Evolutionary conservation across 139 green algal species (phyloP).

Genomic region (Coelastrella sp.): DNA sequence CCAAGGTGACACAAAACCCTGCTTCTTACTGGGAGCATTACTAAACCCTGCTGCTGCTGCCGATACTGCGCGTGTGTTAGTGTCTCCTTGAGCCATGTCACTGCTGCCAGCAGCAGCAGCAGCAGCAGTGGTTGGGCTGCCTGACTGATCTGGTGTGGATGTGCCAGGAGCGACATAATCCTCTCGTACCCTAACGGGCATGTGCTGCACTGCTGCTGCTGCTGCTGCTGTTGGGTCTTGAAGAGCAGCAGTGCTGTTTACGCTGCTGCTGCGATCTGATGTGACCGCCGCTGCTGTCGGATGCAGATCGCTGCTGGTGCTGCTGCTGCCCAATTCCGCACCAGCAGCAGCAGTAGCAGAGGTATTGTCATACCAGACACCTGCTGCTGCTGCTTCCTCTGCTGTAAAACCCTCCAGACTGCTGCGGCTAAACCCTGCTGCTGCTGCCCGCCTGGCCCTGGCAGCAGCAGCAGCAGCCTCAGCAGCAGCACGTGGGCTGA

Average conservation of each 20-base stretch:
- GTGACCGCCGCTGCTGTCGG: neutral
- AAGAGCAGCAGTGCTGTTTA: neutral
- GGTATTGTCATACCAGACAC: neutral
- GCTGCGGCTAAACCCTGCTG: constrained; percentile 6
- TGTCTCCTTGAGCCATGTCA: neutral
- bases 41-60: constrained; percentile 12
- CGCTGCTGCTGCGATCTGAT: neutral
- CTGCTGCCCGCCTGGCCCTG: neutral
- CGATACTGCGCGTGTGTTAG: neutral
- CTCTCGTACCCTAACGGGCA: constrained; percentile 12
- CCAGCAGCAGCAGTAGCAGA: neutral
- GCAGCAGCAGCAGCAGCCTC: constrained; percentile 40
- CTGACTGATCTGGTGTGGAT: neutral
- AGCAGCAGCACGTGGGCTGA: constrained; percentile 18
- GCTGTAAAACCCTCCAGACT: too few species aligned
- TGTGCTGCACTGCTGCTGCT: neutral
- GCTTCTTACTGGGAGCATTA: neutral
- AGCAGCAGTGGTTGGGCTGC: constrained; percentile 5
- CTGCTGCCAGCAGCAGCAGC: neutral
- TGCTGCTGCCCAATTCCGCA: too few species aligned
- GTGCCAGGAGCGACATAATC: constrained; percentile 11
- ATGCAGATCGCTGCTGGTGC: too few species aligned
- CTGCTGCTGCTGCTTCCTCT: constrained; percentile 2
- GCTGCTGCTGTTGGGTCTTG: constrained; percentile 14
- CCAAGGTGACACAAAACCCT: constrained; percentile 45